Evolutionary conservation across 2,329 filamentous ascomycete species (phyloP), one percentile per base, ranked within the genome.

Genomic region (Colletotrichum sublineola): DNA sequence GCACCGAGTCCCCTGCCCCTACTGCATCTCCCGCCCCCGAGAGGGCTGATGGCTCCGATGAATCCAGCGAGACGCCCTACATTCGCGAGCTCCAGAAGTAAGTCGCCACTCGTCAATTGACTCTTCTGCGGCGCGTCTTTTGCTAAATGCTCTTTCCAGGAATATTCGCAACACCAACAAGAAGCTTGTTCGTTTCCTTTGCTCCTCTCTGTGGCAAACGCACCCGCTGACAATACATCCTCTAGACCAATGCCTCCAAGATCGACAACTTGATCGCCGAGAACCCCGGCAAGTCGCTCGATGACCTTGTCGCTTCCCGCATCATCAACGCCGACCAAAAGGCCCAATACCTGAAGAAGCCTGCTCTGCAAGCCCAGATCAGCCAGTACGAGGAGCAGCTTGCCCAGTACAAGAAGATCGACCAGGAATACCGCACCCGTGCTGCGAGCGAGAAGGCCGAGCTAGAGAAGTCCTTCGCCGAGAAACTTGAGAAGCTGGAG

Each of bases 41-140:
- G 71, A 87, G 87, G 82, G 81, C 86, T 74, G 81, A 80, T 74
- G 90, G 91, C 78, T 86, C 86, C 72, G 82, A 84, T 63, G 91
- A 94, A 69, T 90, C 90, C 73, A 79, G 81, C 74, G 95, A 98
- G 81, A 95, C 90, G 78, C 86, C 91, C 50, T 95, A 96, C 84
- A 88, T 98, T 80, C 94, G 91, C 80, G 96, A 98, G 81, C 87
- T 98, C 62, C 91, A 96, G 80, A 98, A 97, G 95, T 97, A 85
- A 80, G 91, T 20, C 80, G 44, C 46, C 42, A 68, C 36, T 58
- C 8, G 46, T 50, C 58, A 56, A 68, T 70, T 71, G 73, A 52
- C 48, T 63, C 64, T 40, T 31, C 31, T 44, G 11, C 11, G 5
- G 36, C 14, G 38, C 9, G 20, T 38, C 24, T 3, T n/a, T 31